Evolutionary conservation across 139 green algal genomes (phyloP), one percentile per base, ranked within the genome.

Genomic region (Micractinium conductrix): DNA sequence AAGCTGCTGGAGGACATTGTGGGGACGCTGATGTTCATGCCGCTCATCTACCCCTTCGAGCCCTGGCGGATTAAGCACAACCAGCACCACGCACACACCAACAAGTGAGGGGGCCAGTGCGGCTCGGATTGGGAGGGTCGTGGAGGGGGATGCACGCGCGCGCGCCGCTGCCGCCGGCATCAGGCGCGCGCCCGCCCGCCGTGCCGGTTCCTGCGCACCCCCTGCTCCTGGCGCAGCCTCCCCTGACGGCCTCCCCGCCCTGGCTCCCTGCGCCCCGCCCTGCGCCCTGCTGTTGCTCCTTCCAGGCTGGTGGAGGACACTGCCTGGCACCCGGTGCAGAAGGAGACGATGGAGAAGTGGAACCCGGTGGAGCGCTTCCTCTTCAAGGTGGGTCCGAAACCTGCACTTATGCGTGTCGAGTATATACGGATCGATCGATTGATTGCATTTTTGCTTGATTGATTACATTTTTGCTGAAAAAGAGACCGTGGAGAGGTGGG

Each of bases 31-130:
- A 93, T 96, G 83, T 98, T 99, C 75, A 88, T 89, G 85, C 97
- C 97, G 4, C 95, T 99, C 74, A 95, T 98, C 87, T 99, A 96
- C 92, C 97, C 97, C 80, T 99, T 98, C 79, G 97, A 99, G 94
- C 96, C 96, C 60, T 99, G 97, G 97, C 90, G 97, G 70, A 97
- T 99, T 91, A 99, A 99, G 96, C 97, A 99, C 96, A 98, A 99
- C 94, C 89, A 95, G 80, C 97, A 99, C 94, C 97, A 99, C 88
- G 96, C 97, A 4, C 93, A 98, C 92, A 99, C 97, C 74, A 99
- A 99, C 96, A 99, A 98, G 95, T 96, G 78, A 88, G 84, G 40
- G 7, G 16, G 6, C 21, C 38, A 75, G 9, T 4, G 9, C 21
- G 33, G n/a, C 17, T 74, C 12, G 33, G 67, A 2, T 74, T 33